Base-by-base conservation (phyloP, 2,329 filamentous ascomycete genomes). In the Penicillium sp. region DNA sequence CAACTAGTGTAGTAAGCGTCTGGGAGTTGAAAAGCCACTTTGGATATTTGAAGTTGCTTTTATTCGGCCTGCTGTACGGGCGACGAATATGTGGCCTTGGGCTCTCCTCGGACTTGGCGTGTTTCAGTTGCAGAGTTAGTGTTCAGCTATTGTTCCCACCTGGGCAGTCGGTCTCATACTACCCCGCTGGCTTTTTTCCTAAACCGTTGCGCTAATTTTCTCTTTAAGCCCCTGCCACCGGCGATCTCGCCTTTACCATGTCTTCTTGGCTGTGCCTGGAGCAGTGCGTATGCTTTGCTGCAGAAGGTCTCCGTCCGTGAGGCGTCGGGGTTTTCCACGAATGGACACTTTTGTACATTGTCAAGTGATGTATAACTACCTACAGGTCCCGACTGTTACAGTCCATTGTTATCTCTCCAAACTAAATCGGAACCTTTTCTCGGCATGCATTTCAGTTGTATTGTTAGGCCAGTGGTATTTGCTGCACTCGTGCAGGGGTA, bases 401-500 rank as follows among this genome's bases (percentile, higher is more conserved):
- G 12, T 36, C 7, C 2, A 40, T 18, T 2, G 4, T 6, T 44
- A 29, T 29, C 35, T 14, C 2, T 42, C 12, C 6, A 25, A 33
- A 25, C 5, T 7, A 25, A 7, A 6, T 8, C 22, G 22, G 7
- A 4, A 2, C 22, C 22, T 7, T 25, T 7, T 25, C 29, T 8
- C 36, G 10, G n/a, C n/a, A 52, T 57, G 55, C 10, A 48, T 37
- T 30, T 46, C 18, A 14, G n/a, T 30, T 10, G 14, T 9, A 25
- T 54, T 12, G 8, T 22, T 10, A 19, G 14, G 2, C 31, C 42
- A 8, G 31, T 38, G n/a, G 41, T 60, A 3, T 53, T 55, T 28
- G 52, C 45, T 10, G 54, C 47, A 28, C 40, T 59, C 3, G 64
- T 44, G 6, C 49, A 61, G 37, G 64, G 58, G 47, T 68, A 67